Base-by-base conservation (phyloP, 306 rosid genomes). In the Neltuma alba region DNA sequence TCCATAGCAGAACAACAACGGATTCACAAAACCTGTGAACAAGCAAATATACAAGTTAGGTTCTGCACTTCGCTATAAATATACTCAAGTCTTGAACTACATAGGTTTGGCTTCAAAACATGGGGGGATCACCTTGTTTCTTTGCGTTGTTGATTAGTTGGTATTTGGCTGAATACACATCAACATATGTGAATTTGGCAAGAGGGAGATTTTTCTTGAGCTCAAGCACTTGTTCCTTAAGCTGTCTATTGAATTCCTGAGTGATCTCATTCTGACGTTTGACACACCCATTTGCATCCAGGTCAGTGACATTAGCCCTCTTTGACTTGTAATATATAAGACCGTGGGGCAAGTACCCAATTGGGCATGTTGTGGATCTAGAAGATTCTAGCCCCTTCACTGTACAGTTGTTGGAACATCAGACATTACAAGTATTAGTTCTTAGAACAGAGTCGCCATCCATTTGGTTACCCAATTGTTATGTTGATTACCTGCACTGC, bases 321-420 rank as follows among this genome's bases (percentile, higher is more conserved):
- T 90, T 89, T 6, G 85, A 82, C 76, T 79, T 60, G 80, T 83
- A 79, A 61, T 84, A 89, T 7, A 91, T 81, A 55, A 83, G 65
- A 54, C 7, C 66, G 65, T 80, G 85, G 20, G 98, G 98, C 77
- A 95, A 86, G 87, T 98, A 91, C 64, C 97, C 96, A 61, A 87
- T 37, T 55, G 97, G 97, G 52, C 99, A 92, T 86, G 86, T 85
- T 87, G 72, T 94, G 97, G 74, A 94, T 88, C 97, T 97, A 89
- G 73, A 94, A 92, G 50, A 87, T 68, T 81, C 92, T 86, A 70
- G 94, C 95, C 25, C 95, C 95, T 85, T 86, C 91, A 11, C 89
- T 76, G 87, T 91, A 89, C 63, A 92, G 83, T 79, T 74, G 81
- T 97, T 92, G 74, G 83, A 88, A 89, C 79, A 76, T 36, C 20